Evolutionary conservation across 495 filamentous ascomycete genomes (phyloP).

Genomic region (Echria macrotheca): DNA sequence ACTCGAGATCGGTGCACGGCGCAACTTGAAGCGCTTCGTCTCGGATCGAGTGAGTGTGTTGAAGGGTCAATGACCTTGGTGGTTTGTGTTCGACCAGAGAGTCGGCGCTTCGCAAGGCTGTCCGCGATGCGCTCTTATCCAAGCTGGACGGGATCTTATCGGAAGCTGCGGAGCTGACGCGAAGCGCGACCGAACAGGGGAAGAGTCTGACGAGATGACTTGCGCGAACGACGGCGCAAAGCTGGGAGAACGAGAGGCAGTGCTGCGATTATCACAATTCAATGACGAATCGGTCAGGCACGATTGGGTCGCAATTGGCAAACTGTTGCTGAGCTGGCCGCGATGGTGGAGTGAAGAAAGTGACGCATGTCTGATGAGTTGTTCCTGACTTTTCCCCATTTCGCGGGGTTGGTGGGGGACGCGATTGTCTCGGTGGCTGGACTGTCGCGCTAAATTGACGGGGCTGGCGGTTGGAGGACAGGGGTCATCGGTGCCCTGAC

Average conservation of each 20-base stretch:
- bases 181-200: neutral
- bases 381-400: slow-evolving; percentile 1
- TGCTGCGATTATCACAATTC: slow-evolving; percentile 1
- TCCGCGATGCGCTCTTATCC: neutral
- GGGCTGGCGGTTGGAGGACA: neutral
- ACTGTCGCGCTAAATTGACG: neutral
- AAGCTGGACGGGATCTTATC: neutral
- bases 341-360: neutral
- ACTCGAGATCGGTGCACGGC: neutral
- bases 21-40: too few relatives aligned
- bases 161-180: neutral
- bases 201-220: neutral
- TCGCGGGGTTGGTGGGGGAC: slow-evolving; percentile 10
- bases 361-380: slow-evolving; percentile 10
- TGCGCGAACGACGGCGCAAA: neutral
- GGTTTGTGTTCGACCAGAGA: neutral
- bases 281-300: slow-evolving; percentile 6
- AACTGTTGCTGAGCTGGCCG: neutral
- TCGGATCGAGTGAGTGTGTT: too few relatives aligned
- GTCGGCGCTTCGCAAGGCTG: neutral
- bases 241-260: neutral
- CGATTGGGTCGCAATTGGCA: slow-evolving; percentile 5
- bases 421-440: slow-evolving; percentile 6
- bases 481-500: too few relatives aligned
- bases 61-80: neutral